Evolutionary conservation across 1,284 basidiomycete genomes (phyloP), one percentile per base, ranked within the genome.

Genomic region (Irpex sp.): DNA sequence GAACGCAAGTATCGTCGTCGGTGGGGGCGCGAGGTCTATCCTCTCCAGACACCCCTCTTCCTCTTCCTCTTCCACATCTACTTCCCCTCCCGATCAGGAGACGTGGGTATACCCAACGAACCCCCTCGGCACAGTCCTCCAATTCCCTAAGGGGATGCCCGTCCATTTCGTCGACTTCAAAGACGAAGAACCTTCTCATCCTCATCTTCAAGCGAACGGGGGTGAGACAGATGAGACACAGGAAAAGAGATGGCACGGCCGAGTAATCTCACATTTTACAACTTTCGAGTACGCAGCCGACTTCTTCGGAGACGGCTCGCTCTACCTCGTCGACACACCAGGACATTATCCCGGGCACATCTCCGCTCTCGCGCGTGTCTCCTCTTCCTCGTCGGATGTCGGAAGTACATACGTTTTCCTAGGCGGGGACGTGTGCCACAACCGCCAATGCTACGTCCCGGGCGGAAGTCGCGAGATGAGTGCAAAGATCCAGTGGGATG

Each of bases 341-440:
- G 75, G 76, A 0, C 76, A 77, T 63, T 64, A 72, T 6, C 61
- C 60, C 5, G 76, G 75, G 3, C 76, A 77, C 62, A 46, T 77
- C 63, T 69, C 69, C 46, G 61, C 68, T 2, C 66, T 77, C 36
- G 70, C 68, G 11, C 74, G 76, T 26, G 87, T 85, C 31, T 84
- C 83, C 4, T 50, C 76, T 4, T 3, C 26, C 2, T 26, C n/a
- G n/a, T n/a, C n/a, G n/a, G n/a, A n/a, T n/a, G n/a, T n/a, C n/a
- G n/a, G n/a, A n/a, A n/a, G 15, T 43, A 43, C 39, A 3, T 87
- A 85, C 86, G 72, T 86, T n/a, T 83, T 79, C 65, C 76, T 87
- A 31, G 84, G 76, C 1, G 83, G 80, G 0, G 85, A 87, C 69
- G 80, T 79, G 58, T 83, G 80, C 6, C 86, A 87, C 68, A 79